Evolutionary conservation across 345 rosid species (phyloP).

Genomic region (Eucalyptus melliodora): DNA sequence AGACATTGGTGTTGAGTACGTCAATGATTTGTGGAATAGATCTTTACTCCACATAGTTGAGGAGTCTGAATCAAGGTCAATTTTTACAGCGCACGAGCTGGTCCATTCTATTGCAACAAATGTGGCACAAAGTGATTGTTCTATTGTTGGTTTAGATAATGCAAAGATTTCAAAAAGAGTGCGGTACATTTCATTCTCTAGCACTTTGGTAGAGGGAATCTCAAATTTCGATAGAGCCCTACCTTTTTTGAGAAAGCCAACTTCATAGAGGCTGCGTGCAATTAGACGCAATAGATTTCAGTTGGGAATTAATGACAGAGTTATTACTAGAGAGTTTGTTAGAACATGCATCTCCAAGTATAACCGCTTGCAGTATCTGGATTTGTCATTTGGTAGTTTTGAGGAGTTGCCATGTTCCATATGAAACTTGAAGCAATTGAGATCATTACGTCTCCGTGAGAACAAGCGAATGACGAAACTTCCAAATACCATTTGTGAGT

Average conservation of each 20-base stretch:
- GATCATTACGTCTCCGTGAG: not conserved
- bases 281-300: not conserved
- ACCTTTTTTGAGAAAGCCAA: not conserved
- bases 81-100: rapidly evolving
- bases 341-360: rapidly evolving
- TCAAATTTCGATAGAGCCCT: not conserved
- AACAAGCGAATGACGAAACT: not conserved
- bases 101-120: rapidly evolving
- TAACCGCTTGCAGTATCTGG: rapidly evolving
- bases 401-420: not conserved
- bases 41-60: not conserved
- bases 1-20: rapidly evolving
- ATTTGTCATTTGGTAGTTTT: not conserved
- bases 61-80: not conserved
- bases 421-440: not conserved
- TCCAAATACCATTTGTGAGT: not conserved
- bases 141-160: not conserved
- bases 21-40: not conserved
- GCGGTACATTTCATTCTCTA: not conserved
- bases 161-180: not conserved
- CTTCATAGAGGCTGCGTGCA: not conserved
- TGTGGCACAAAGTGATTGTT: not conserved
- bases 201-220: not conserved
- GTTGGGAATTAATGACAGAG: rapidly evolving
- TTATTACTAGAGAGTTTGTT: not conserved